These are phyloP conservation scores for Graphilbum fragrans DNA, from an alignment of 2,329 filamentous ascomycete genomes.

Conservation along the genomic window DNA sequence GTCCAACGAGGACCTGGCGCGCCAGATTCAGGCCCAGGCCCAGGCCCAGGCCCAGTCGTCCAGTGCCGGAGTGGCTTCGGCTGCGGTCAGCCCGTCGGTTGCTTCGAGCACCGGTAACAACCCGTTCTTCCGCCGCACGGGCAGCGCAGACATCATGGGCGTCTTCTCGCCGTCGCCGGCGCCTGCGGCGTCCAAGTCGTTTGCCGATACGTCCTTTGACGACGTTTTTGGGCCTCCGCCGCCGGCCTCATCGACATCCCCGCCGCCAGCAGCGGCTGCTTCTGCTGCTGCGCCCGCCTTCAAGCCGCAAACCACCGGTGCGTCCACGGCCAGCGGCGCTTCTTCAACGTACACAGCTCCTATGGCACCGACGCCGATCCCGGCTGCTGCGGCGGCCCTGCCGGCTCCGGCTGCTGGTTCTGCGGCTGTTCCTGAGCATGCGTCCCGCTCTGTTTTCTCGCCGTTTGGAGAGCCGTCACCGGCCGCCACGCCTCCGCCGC, in stretches of 20 bases:
- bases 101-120: conserved; percentile 72
- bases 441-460: no score
- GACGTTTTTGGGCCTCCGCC: conserved; percentile 64
- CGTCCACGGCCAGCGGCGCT: conserved; percentile 38
- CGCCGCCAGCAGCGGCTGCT: neutral
- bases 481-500: no score
- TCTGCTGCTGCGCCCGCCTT: conserved; percentile 34
- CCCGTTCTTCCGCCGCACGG: conserved; percentile 76
- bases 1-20: conserved; percentile 45
- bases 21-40: conserved; percentile 34
- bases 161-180: conserved; percentile 32
- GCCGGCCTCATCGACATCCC: conserved; percentile 22
- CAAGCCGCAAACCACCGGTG: conserved; percentile 45
- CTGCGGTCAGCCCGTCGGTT: conserved; percentile 51
- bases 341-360: conserved; percentile 45
- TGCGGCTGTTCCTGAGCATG: no score
- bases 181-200: conserved; percentile 20
- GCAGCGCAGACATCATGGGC: conserved; percentile 47
- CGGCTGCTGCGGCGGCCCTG: no score
- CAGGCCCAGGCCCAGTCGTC: conserved; percentile 28
- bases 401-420: conserved; percentile 54
- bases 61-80: no score
- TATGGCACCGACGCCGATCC: conserved; percentile 35
- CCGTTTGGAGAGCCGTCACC: no score
- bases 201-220: conserved; percentile 63